Base-by-base conservation (phyloP, 2,329 filamentous ascomycete species). In the Fusarium coicis region DNA sequence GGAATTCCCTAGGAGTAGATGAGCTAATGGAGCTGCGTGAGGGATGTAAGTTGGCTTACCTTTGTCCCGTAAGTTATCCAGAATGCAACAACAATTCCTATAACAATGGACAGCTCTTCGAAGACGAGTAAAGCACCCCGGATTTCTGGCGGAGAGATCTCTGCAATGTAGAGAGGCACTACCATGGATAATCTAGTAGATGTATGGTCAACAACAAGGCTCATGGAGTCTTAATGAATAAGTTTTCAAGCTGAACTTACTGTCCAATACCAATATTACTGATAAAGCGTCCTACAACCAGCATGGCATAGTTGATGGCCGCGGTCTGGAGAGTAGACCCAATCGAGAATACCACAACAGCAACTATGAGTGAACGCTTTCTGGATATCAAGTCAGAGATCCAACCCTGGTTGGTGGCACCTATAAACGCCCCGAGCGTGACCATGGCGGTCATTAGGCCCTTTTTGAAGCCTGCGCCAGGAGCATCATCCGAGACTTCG, bases 381-480 rank as follows among this genome's bases (percentile, higher is more conserved):
- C 81, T 76, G 2, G 79, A 80, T 30, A 80, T 68, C 15, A 66
- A 67, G 64, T 83, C 81, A 37, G 80, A 79, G 10, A 83, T 67
- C 65, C 83, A 81, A 2, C 83, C 82, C 63, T 83, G 83, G 65
- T 81, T 75, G 28, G 87, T 76, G 7, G 86, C 86, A 11, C 86
- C 86, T 67, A 86, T 76, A 81, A 85, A 86, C 11, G 85, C 85
- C 61, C 84, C 80, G 1, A 87, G 79, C 6, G 85, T 78, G 11
- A 87, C 78, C n/a, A 84, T 85, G 37, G 86, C 86, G 10, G 87
- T 85, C 70, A 87, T 86, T 80, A 86, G 86, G 30, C 85, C 78
- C 26, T 75, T 76, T 49, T 75, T 73, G 50, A 78, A 77, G 9
- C 84, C 84, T 6, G 83, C 81, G 5, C 85, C 85, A 12, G 82